These are phyloP conservation scores for Hypseocharis bilobata DNA, from an alignment of 441 rosid genomes.

Conservation along the genomic window DNA sequence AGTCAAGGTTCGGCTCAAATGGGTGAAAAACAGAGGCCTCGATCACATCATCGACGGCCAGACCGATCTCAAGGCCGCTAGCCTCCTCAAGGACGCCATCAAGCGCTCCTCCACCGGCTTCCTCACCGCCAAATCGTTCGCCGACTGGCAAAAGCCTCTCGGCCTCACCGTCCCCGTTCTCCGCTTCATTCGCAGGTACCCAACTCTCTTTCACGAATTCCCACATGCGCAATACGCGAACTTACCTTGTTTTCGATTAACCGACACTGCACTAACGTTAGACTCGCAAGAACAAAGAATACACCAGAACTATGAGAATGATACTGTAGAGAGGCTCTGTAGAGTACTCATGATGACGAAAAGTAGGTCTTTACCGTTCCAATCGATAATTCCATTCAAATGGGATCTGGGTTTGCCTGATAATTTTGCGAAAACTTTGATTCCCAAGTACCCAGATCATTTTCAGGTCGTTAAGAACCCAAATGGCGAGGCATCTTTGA, in stretches of 20 bases:
- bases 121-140: constrained; percentile 75
- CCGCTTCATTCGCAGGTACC: constrained; percentile 90
- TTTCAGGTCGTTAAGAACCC: constrained; percentile 51
- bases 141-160: constrained; percentile 85
- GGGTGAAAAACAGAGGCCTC: constrained; percentile 77
- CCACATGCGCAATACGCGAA: constrained; percentile 67
- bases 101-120: constrained; percentile 76
- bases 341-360: constrained; percentile 83
- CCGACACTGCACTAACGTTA: constrained; percentile 68
- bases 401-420: constrained; percentile 86
- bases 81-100: constrained; percentile 77
- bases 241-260: constrained; percentile 77
- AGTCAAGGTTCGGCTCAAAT: constrained; percentile 70
- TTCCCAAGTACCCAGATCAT: constrained; percentile 55
- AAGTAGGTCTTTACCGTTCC: constrained; percentile 49
- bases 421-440: constrained; percentile 52
- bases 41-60: constrained; percentile 79
- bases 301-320: constrained; percentile 49
- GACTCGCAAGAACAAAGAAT: constrained; percentile 68
- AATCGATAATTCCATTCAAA: constrained; percentile 63
- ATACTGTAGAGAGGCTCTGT: constrained; percentile 72
- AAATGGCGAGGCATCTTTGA: constrained; percentile 44
- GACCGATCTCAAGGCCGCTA: constrained; percentile 87
- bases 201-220: constrained; percentile 80
- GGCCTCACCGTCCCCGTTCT: constrained; percentile 91